Evolutionary conservation across 441 rosid species (phyloP).

Genomic region (Melastoma candidum): DNA sequence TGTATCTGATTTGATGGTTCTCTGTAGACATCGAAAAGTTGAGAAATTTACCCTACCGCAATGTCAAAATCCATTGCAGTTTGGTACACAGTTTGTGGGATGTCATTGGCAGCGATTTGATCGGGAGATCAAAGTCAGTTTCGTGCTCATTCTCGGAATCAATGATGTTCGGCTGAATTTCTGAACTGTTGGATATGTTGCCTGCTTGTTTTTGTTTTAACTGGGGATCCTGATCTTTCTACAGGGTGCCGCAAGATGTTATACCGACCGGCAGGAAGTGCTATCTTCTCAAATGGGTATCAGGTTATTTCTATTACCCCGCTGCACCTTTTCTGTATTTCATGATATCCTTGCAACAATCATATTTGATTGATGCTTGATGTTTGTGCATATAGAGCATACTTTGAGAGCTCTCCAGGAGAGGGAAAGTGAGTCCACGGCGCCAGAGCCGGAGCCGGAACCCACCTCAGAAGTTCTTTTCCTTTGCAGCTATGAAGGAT

Average conservation of each 20-base stretch:
- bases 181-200: not conserved
- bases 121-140: no score
- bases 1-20: no score
- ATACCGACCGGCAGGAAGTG: constrained; percentile 94
- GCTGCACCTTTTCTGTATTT: not conserved
- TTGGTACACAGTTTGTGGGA: no score
- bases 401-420: constrained; percentile 59
- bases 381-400: constrained; percentile 31
- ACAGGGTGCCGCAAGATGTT: constrained; percentile 93
- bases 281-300: constrained; percentile 71
- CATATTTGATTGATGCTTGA: not conserved
- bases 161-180: not conserved
- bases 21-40: no score
- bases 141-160: not conserved
- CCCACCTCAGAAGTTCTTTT: constrained; percentile 92
- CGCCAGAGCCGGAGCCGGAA: constrained; percentile 84
- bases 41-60: no score
- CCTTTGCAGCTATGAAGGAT: constrained; percentile 90
- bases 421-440: constrained; percentile 53
- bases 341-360: not conserved
- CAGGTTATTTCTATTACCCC: constrained; percentile 31
- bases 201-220: not conserved
- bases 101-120: no score
- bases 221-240: constrained; percentile 3
- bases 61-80: no score